Evolutionary conservation across 2,329 filamentous ascomycete genomes (phyloP).

Genomic region (Fusarium camptoceras): DNA sequence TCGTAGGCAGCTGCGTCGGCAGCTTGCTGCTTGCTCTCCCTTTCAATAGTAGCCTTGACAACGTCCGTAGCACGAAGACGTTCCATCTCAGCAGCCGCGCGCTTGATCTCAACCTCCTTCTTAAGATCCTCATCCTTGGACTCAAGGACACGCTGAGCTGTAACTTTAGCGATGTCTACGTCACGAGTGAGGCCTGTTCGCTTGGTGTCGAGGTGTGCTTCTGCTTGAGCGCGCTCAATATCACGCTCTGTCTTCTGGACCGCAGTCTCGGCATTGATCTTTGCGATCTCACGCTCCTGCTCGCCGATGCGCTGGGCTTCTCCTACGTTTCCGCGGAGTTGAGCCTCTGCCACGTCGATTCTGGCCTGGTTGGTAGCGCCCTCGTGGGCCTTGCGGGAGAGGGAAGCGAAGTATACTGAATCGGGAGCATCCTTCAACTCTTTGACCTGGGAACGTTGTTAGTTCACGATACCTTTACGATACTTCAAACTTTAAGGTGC

Average conservation of each 20-base stretch:
- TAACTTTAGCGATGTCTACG: slow-evolving; percentile 80
- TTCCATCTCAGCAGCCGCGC: slow-evolving; percentile 83
- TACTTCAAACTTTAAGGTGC: background rate
- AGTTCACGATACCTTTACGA: background rate
- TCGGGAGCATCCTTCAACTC: slow-evolving; percentile 86
- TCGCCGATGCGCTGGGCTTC: slow-evolving; percentile 83
- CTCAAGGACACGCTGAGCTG: slow-evolving; percentile 78
- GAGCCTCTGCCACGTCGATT: slow-evolving; percentile 74
- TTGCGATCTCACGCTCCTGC: slow-evolving; percentile 87
- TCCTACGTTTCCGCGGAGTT: slow-evolving; percentile 76
- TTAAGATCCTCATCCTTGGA: slow-evolving; percentile 83
- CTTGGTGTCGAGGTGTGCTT: slow-evolving; percentile 78
- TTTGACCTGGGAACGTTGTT: slow-evolving; percentile 63
- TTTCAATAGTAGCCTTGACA: slow-evolving; percentile 77
- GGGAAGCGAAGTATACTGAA: slow-evolving; percentile 84
- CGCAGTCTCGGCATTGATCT: slow-evolving; percentile 87
- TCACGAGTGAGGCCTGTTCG: slow-evolving; percentile 79
- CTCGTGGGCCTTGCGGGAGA: slow-evolving; percentile 86
- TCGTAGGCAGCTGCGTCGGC: slow-evolving; percentile 75
- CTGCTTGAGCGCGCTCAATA: slow-evolving; percentile 81
- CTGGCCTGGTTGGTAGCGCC: slow-evolving; percentile 84
- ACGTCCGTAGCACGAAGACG: slow-evolving; percentile 81
- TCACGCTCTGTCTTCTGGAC: slow-evolving; percentile 88
- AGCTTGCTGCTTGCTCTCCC: slow-evolving; percentile 75
- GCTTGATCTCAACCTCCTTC: slow-evolving; percentile 80